phyloP scores from a whole-genome alignment of 257 asterid species.

The Solanum arcanum region DNA sequence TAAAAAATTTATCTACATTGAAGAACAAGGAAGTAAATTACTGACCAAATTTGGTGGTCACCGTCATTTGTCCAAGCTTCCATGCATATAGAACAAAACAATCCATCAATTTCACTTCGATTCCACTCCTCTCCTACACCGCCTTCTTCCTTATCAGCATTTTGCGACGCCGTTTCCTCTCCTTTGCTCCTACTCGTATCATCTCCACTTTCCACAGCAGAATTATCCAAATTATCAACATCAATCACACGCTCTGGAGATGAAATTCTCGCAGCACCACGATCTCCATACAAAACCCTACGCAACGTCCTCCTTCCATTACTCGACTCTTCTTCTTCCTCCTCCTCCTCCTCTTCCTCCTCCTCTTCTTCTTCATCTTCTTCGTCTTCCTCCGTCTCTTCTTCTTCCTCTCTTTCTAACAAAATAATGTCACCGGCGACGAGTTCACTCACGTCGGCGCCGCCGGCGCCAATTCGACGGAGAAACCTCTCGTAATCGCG shows the following conservation, averaged over 20 bases:
- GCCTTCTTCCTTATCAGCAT: conserved; percentile 9
- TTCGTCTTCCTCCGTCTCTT: neutral
- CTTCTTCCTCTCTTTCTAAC: neutral
- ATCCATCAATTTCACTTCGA: conserved; percentile 63
- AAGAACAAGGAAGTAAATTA: neutral
- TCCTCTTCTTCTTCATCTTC: conserved; percentile 1
- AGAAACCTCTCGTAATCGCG: neutral
- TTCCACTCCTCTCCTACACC: conserved; percentile 12
- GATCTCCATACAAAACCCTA: conserved; percentile 3
- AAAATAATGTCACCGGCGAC: neutral
- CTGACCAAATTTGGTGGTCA: conserved; percentile 60
- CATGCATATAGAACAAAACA: conserved; percentile 74
- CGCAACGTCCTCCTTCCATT: neutral
- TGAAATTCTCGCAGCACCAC: conserved; percentile 5
- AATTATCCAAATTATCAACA: conserved; percentile 9
- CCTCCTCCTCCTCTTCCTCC: conserved; percentile 15
- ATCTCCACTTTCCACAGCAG: conserved; percentile 1
- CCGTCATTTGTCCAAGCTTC: conserved; percentile 84
- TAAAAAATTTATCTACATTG: neutral
- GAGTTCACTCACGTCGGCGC: neutral
- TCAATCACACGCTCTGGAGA: conserved; percentile 10
- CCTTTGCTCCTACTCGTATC: conserved; percentile 5
- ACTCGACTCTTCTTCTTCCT: neutral
- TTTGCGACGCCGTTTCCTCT: conserved; percentile 8
- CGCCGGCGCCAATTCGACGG: neutral